phyloP scores from a whole-genome alignment of 257 asterid genomes.

The Craterostigma plantagineum region DNA sequence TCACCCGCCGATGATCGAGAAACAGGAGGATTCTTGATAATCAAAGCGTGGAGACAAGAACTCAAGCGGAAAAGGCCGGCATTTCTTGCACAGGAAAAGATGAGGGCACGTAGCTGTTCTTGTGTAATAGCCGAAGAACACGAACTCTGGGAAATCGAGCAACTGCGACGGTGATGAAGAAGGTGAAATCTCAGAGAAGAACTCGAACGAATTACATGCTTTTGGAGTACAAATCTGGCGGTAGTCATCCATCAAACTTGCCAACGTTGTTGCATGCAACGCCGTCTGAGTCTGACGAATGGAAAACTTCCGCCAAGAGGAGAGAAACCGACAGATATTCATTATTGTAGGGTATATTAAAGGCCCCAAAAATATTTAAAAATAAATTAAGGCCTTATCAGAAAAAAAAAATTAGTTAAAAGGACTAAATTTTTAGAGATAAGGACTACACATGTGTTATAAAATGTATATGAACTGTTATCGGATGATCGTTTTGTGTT shows the following conservation, averaged over 20 bases:
- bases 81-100: conserved; percentile 34
- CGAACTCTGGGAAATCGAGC: conserved; percentile 5
- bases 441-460: no score
- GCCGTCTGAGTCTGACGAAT: no score
- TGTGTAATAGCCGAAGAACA: conserved; percentile 11
- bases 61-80: conserved; percentile 35
- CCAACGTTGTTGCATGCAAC: no score
- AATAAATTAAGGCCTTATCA: no score
- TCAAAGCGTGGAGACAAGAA: conserved; percentile 46
- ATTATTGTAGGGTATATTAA: no score
- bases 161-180: conserved; percentile 11
- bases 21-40: conserved; percentile 35
- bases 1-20: conserved; percentile 3
- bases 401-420: no score
- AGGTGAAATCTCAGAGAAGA: conserved; percentile 12
- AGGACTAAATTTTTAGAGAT: no score
- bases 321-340: no score
- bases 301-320: no score
- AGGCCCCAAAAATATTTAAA: no score
- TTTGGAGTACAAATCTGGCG: conserved; percentile 17
- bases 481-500: no score
- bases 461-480: no score
- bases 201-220: conserved; percentile 7
- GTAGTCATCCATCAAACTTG: conserved; percentile 35
- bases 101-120: conserved; percentile 21